Evolutionary conservation across 345 rosid species (phyloP).

Genomic region (Passiflora organensis): DNA sequence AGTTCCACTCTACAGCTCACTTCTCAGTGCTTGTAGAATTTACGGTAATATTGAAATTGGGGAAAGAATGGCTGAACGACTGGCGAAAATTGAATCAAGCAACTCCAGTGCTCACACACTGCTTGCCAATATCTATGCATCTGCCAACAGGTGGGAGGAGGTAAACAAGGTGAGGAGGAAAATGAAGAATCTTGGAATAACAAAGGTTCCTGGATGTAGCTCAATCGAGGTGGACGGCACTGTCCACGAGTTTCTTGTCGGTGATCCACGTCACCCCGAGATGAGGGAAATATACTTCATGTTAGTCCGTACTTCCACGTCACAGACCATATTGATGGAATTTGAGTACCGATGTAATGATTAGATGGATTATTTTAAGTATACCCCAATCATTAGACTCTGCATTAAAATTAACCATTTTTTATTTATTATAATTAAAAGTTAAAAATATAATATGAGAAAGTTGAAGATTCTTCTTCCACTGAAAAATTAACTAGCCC

Average conservation of each 20-base stretch:
- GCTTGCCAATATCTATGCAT: slow-evolving; percentile 63
- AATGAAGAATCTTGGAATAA: slow-evolving; percentile 70
- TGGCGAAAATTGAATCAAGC: slow-evolving; percentile 40
- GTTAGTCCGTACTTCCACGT: not conserved
- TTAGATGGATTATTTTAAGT: not conserved
- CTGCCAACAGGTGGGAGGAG: slow-evolving; percentile 71
- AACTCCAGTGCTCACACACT: slow-evolving; percentile 57
- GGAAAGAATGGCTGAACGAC: slow-evolving; percentile 46
- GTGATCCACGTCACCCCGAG: slow-evolving; percentile 35
- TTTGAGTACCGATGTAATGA: not conserved
- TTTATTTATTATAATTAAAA: no score
- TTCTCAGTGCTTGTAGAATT: slow-evolving; percentile 67
- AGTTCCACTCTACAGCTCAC: slow-evolving; percentile 57
- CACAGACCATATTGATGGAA: not conserved
- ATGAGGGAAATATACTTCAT: slow-evolving; percentile 8
- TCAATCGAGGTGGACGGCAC: slow-evolving; percentile 49
- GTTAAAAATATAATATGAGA: no score
- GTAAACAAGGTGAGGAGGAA: slow-evolving; percentile 52
- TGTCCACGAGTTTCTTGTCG: slow-evolving; percentile 44
- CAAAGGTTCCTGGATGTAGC: slow-evolving; percentile 76
- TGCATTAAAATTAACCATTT: no score
- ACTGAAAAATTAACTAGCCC: no score
- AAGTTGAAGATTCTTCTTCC: no score
- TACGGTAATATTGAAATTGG: slow-evolving; percentile 56
- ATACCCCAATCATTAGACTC: no score